Evolutionary conservation across 208 protist species (phyloP), one percentile per base, ranked within the genome.

Genomic region (Trypanosoma mega): DNA sequence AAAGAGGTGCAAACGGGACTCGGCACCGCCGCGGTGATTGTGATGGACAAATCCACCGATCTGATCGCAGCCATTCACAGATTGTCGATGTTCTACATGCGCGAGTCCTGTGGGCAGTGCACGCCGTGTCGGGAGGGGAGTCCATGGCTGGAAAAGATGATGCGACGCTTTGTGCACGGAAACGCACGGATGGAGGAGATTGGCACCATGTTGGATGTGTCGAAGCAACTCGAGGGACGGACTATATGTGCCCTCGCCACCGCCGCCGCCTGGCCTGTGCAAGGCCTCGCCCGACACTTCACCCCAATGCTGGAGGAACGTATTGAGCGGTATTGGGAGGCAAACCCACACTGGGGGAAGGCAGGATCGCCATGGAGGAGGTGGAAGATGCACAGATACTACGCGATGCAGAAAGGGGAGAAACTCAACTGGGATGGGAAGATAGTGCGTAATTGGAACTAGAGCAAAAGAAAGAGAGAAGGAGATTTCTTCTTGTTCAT

Each of bases 181-280:
- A 94, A 99, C 63, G 98, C 97, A 14, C 84, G 92, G 49, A 86
- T 96, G 55, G 91, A 97, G 43, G 98, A 99, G 72, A 98, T 99
- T 54, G 93, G 98, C 83, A 99, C 97, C 78, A 79, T 99, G 37
- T 85, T 97, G 51, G 97, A 99, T 76, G 74, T 99, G 21, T 97
- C 92, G 20, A 88, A 90, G 52, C 97, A 99, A 77, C 98, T 99
- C 56, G 97, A 99, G 71, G 98, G 98, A 21, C 98, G 99, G 64
- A 99, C 98, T 0, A 99, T 99, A 82, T 99, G 98, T 74, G 98
- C 98, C 0, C 82, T 99, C 1, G 98, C 98, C 51, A 98, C 99
- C 55, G 98, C 98, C 11, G 98, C 98, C 9, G 97, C 98, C 21
- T 99, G 98, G 98, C 97, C 97, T 45, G 95, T 99, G 46, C 98